Evolutionary conservation across 2,329 filamentous ascomycete genomes (phyloP).

Genomic region (Neoarthrinium moseri): DNA sequence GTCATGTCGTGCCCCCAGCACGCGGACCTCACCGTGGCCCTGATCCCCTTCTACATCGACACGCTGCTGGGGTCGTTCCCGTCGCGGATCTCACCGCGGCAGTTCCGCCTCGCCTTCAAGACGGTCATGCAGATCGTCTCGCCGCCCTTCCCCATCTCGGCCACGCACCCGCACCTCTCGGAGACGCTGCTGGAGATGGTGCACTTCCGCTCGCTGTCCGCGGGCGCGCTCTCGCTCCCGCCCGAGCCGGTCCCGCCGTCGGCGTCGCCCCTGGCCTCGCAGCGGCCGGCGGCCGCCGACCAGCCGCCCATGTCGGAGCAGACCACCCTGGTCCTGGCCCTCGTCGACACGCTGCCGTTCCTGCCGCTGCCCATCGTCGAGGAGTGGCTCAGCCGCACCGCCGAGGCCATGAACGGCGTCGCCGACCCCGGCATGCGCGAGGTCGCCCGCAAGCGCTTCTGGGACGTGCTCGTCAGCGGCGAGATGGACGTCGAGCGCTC

Average conservation of each 20-base stretch:
- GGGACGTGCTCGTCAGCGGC: conserved; percentile 74
- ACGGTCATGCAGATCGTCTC: conserved; percentile 80
- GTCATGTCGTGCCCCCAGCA: conserved; percentile 80
- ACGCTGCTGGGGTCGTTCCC: conserved; percentile 80
- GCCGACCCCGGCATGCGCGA: conserved; percentile 60
- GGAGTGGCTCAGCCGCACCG: conserved; percentile 76
- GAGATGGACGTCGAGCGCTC: conserved; percentile 89
- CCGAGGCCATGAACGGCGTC: conserved; percentile 65
- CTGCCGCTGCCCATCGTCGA: conserved; percentile 69
- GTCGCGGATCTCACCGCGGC: conserved; percentile 71
- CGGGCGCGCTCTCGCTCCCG: conserved; percentile 40
- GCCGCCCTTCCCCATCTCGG: conserved; percentile 74
- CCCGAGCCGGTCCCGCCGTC: conserved; percentile 36
- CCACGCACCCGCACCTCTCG: conserved; percentile 72
- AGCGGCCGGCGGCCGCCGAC: conserved; percentile 23
- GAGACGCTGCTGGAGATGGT: conserved; percentile 80
- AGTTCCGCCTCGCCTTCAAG: conserved; percentile 86
- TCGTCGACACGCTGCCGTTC: conserved; percentile 77
- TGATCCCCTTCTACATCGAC: conserved; percentile 82
- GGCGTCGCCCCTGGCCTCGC: conserved; percentile 25
- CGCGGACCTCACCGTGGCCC: conserved; percentile 64
- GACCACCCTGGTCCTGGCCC: conserved; percentile 70
- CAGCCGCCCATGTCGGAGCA: conserved; percentile 66
- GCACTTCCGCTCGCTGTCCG: conserved; percentile 58
- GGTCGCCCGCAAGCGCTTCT: conserved; percentile 69